phyloP scores from a whole-genome alignment of 1,139 yeast species.

The Candida smagusa region DNA sequence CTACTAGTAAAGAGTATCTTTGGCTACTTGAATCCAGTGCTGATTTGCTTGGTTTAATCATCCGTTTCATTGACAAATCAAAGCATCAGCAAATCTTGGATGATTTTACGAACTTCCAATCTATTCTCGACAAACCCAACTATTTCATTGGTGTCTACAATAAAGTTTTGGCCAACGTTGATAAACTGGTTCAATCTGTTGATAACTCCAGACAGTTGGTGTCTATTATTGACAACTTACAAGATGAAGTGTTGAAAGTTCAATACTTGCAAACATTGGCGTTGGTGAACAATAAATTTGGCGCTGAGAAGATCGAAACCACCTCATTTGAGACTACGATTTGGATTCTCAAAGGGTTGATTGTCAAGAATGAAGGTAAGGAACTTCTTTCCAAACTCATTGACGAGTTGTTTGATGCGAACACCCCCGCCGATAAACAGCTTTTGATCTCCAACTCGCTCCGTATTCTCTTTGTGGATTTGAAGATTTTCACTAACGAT shows the following conservation, averaged over 20 bases:
- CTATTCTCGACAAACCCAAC: slow-evolving; percentile 32
- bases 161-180: slow-evolving; percentile 51
- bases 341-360: slow-evolving; percentile 73
- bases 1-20: neutral
- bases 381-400: slow-evolving; percentile 31
- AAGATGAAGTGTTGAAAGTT: slow-evolving; percentile 34
- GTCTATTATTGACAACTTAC: slow-evolving; percentile 13
- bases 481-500: slow-evolving; percentile 52
- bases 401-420: slow-evolving; percentile 9
- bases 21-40: slow-evolving; percentile 26
- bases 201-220: slow-evolving; percentile 16
- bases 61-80: slow-evolving; percentile 33
- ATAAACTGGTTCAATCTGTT: slow-evolving; percentile 23
- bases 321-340: slow-evolving; percentile 48
- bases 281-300: slow-evolving; percentile 52
- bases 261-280: slow-evolving; percentile 61
- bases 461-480: slow-evolving; percentile 64
- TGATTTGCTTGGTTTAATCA: slow-evolving; percentile 34
- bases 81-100: slow-evolving; percentile 40
- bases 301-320: neutral
- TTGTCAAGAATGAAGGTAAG: slow-evolving; percentile 60
- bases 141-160: slow-evolving; percentile 46
- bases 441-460: slow-evolving; percentile 48
- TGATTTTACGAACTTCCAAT: slow-evolving; percentile 19
- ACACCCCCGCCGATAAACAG: slow-evolving; percentile 4